Conservation (phyloP, 768 basidiomycete species). For the Lentinula lateritia region DNA sequence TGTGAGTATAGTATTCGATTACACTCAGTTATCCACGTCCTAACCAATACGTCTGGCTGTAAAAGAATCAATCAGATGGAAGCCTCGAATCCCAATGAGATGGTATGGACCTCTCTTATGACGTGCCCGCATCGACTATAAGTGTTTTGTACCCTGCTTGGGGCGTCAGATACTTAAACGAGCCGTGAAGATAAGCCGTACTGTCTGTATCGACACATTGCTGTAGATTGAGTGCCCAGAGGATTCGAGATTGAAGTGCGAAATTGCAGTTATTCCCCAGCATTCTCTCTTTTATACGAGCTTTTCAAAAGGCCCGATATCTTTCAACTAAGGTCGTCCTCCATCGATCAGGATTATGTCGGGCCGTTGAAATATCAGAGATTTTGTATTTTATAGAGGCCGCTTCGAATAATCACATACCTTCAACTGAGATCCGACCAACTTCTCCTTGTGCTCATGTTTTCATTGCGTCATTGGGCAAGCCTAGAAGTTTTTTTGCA, state of each 20-base stretch:
- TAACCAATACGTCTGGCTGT: slow-evolving; percentile 60
- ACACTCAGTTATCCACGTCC: slow-evolving; percentile 12
- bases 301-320: slow-evolving; percentile 10
- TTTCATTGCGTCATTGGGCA: slow-evolving; percentile 8
- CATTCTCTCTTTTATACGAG: slow-evolving; percentile 8
- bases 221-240: not conserved
- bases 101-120: slow-evolving; percentile 40
- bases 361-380: slow-evolving; percentile 6
- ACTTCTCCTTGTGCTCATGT: slow-evolving; percentile 2
- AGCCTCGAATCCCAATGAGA: slow-evolving; percentile 8
- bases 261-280: not conserved
- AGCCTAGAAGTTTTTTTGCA: not conserved
- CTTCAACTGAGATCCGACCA: slow-evolving; percentile 6
- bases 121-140: slow-evolving; percentile 55
- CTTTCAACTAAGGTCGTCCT: slow-evolving; percentile 3
- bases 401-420: slow-evolving; percentile 4
- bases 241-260: not conserved
- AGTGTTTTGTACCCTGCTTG: slow-evolving; percentile 54
- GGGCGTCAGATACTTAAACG: slow-evolving; percentile 5
- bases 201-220: slow-evolving; percentile 76
- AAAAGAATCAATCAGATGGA: slow-evolving; percentile 8
- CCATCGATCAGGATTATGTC: slow-evolving; percentile 6
- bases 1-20: slow-evolving; percentile 7
- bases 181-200: slow-evolving; percentile 23
- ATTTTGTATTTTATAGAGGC: slow-evolving; percentile 6